Base-by-base conservation (phyloP, 805 yeast species). In the Sugiyamaella valdiviana region DNA sequence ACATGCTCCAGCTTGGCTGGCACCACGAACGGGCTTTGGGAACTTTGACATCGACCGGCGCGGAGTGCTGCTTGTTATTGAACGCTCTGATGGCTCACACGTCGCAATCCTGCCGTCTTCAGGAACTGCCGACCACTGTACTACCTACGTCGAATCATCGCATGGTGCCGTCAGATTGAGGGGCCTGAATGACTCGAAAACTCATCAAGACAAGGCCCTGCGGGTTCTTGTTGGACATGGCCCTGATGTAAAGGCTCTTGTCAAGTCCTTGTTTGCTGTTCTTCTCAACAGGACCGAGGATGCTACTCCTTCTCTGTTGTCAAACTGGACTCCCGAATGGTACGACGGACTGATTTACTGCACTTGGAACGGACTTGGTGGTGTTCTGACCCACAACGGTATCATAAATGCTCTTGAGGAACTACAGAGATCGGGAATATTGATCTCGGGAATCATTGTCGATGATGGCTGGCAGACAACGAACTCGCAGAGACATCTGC, bases 391-490 rank as follows among this genome's bases (percentile, higher is more conserved):
- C n/a, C 56, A 53, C 12, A 52, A 52, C 6, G 42, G 37, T 21
- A 45, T 63, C 37, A 26, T 60, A 35, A 21, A 38, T 12, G 61
- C 61, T n/a, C 44, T 62, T 1, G 42, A 49, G 15, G 53, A 55
- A 7, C 52, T 63, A n/a, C 56, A 59, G 19, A 49, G 54, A 21
- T 15, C 52, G 6, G 59, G 55, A 5, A 39, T 57, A 9, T 47
- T 53, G 7, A 50, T 62, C 16, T 48, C 56, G 2, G 51, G 54
- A 12, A 42, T 63, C 3, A 52, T 63, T 22, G 54, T 63, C 35
- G 67, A 63, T 42, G 66, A 62, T 44, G 67, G 66, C 14, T 63
- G 67, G 67, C 65, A 61, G 44, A 44, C 39, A n/a, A 50, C 51
- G 9, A 52, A 45, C 29, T 43, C 42, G 7, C 36, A 54, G 6